Conservation (phyloP, 108 stramenopile genomes). For the Epithemia pelagica region DNA sequence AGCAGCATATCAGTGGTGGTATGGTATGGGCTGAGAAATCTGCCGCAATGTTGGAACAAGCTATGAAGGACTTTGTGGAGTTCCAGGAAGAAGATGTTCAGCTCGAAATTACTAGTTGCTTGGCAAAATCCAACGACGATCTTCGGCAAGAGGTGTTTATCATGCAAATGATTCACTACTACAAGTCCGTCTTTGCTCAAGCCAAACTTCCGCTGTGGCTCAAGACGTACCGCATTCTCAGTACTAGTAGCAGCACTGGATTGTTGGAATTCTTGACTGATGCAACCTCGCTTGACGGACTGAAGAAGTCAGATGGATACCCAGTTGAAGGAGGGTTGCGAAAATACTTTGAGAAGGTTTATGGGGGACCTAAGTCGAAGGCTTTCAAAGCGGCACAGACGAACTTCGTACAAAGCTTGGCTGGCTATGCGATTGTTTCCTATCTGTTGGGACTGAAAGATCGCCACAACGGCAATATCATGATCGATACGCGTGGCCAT, state of each 20-base stretch:
- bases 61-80: conserved; percentile 27
- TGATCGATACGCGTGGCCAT: conserved; percentile 93
- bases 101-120: conserved; percentile 62
- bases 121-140: conserved; percentile 98
- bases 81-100: conserved; percentile 27
- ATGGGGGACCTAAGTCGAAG: conserved; percentile 68
- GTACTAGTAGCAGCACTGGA: conserved; percentile 88
- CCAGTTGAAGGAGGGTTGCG: conserved; percentile 78
- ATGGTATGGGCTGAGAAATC: conserved; percentile 84
- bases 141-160: conserved; percentile 95
- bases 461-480: conserved; percentile 99
- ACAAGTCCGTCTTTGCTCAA: conserved; percentile 87
- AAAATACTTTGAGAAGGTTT: conserved; percentile 82
- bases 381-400: conserved; percentile 85
- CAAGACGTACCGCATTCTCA: conserved; percentile 94
- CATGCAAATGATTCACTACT: conserved; percentile 97
- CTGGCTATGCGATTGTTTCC: conserved; percentile 86
- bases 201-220: conserved; percentile 86
- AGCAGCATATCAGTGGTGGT: conserved; percentile 61
- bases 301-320: conserved; percentile 89
- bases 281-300: conserved; percentile 89
- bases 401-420: conserved; percentile 84
- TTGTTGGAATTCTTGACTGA: conserved; percentile 89
- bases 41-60: conserved; percentile 59
- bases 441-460: conserved; percentile 97